Percentiles rank a stretch among this genome's conserved stretches.
phyloP scores from a whole-genome alignment of 768 basidiomycete genomes.

The Agaricus subrufescens region DNA sequence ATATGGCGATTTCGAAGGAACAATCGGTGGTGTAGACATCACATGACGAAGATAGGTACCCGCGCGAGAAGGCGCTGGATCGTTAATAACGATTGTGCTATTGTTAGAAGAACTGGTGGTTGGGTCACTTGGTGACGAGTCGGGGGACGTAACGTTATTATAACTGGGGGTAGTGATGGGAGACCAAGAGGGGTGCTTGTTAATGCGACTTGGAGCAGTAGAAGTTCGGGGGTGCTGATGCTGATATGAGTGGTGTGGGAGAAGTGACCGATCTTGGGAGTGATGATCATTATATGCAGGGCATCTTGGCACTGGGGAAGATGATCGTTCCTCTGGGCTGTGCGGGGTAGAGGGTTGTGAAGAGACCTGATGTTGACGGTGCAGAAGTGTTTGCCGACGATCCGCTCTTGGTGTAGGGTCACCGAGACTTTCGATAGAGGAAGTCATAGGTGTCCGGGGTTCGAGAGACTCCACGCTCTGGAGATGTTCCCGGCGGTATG shows the following conservation, averaged over 20 bases:
- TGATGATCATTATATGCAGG: not conserved
- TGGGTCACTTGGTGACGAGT: not conserved
- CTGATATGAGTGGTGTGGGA: not conserved
- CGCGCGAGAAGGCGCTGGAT: slow-evolving; percentile 48
- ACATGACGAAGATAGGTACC: slow-evolving; percentile 73
- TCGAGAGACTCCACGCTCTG: slow-evolving; percentile 15
- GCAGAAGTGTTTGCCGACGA: not conserved
- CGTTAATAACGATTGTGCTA: slow-evolving; percentile 24
- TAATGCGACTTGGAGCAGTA: slow-evolving; percentile 1
- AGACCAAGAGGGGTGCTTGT: slow-evolving; percentile 1
- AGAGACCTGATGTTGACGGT: not conserved
- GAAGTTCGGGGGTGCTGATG: not conserved
- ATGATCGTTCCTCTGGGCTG: not conserved
- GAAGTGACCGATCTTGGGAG: not conserved
- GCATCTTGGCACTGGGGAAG: not conserved
- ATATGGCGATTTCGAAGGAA: slow-evolving; percentile 30
- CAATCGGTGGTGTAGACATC: slow-evolving; percentile 47
- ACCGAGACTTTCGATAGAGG: slow-evolving; percentile 29
- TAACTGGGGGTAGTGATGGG: not conserved
- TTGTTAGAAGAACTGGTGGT: slow-evolving; percentile 3
- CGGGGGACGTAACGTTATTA: not conserved
- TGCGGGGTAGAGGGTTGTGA: slow-evolving; percentile 6
- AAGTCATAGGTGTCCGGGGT: slow-evolving; percentile 24
- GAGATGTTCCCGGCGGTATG: slow-evolving; percentile 1
- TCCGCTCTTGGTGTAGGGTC: slow-evolving; percentile 20